Percentiles rank a stretch among this genome's conserved stretches.
phyloP scores from a whole-genome alignment of 192 early-diverging fungal species.

The Borealophlyctis nickersoniae region DNA sequence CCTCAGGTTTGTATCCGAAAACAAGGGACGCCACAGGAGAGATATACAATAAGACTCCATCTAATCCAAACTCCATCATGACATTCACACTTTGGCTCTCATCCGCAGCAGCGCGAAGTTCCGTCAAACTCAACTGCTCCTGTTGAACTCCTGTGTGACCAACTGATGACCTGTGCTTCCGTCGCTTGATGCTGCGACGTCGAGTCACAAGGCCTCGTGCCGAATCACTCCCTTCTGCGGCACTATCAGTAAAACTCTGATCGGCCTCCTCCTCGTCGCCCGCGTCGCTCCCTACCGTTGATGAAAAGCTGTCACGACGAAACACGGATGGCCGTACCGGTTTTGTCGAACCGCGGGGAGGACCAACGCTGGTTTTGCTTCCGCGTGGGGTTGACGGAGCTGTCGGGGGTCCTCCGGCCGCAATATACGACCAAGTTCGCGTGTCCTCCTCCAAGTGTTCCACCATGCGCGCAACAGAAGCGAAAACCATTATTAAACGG shows the following conservation, averaged over 20 bases:
- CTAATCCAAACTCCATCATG: constrained; percentile 73
- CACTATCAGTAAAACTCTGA: constrained; percentile 20
- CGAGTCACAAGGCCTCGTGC: constrained; percentile 2
- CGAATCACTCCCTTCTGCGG: constrained; percentile 21
- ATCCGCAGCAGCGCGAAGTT: constrained; percentile 61
- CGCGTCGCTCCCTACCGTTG: constrained; percentile 17
- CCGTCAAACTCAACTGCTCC: constrained; percentile 28
- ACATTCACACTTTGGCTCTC: constrained; percentile 68
- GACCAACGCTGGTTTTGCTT: too few species aligned
- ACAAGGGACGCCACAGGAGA: constrained; percentile 68
- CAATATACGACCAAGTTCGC: constrained; percentile 56
- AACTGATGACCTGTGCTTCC: constrained; percentile 11
- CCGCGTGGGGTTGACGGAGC: constrained; percentile 13
- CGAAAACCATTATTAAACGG: constrained; percentile 67
- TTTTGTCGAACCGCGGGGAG: constrained; percentile 1
- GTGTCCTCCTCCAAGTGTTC: constrained; percentile 78
- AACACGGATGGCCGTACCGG: constrained; percentile 14
- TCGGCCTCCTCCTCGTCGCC: constrained; percentile 23
- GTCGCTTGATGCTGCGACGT: constrained; percentile 18
- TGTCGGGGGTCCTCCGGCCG: constrained; percentile 11
- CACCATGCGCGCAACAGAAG: constrained; percentile 69
- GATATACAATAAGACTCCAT: constrained; percentile 57
- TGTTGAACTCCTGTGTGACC: too few species aligned
- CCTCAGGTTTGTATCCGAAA: constrained; percentile 56
- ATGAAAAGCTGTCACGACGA: constrained; percentile 27